Conservation (phyloP, 345 rosid species). For the Gossypium arboreum region DNA sequence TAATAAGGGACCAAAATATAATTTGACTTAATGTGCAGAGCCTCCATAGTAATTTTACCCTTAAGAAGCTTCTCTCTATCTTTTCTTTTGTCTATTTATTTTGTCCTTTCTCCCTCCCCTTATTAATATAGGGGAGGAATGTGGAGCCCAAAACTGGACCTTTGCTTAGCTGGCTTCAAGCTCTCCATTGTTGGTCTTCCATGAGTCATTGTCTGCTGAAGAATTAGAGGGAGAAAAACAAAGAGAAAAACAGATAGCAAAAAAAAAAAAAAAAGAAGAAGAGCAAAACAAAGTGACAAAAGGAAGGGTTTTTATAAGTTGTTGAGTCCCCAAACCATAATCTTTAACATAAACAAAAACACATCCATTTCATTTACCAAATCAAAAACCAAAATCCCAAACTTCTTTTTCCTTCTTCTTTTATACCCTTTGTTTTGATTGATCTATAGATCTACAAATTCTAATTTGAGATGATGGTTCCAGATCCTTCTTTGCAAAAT, state of each 20-base stretch:
- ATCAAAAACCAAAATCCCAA: neutral
- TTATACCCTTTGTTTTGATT: slow-evolving; percentile 21
- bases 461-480: slow-evolving; percentile 6
- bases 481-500: slow-evolving; percentile 27
- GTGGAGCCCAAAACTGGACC: slow-evolving; percentile 86
- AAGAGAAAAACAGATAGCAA: slow-evolving; percentile 10
- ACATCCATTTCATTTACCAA: slow-evolving; percentile 13
- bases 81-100: neutral
- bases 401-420: neutral
- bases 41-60: neutral
- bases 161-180: slow-evolving; percentile 76
- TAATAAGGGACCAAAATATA: too few species aligned
- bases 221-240: slow-evolving; percentile 20
- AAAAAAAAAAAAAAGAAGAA: neutral
- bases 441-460: slow-evolving; percentile 56
- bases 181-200: slow-evolving; percentile 63
- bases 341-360: slow-evolving; percentile 4
- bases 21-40: too few species aligned
- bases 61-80: slow-evolving; percentile 18
- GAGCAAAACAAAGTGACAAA: slow-evolving; percentile 14
- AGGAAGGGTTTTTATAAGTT: neutral
- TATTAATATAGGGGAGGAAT: neutral
- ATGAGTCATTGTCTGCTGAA: slow-evolving; percentile 60
- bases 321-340: slow-evolving; percentile 18
- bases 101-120: slow-evolving; percentile 3